Evolutionary conservation across 441 rosid genomes (phyloP), one percentile per base, ranked within the genome.

Genomic region (Populus tomentosa): DNA sequence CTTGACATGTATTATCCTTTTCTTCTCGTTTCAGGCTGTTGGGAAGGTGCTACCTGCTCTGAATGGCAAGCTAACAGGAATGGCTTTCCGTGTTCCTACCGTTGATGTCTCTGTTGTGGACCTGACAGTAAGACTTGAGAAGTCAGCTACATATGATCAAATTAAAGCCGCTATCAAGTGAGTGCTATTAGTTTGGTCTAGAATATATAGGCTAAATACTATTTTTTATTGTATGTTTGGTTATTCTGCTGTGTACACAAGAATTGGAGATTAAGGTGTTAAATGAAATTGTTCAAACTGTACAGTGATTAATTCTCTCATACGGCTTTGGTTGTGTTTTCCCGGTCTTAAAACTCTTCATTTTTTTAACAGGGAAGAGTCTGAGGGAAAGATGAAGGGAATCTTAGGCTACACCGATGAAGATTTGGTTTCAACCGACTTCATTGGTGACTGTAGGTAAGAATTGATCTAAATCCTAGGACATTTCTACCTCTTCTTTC

Each of bases 81-180:
- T 89, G 97, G 86, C 93, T 18, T 93, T 93, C 89, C 96, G 94
- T 77, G 94, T 93, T 16, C 97, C 96, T 35, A 93, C 97, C 2
- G 88, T 90, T 73, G 93, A 93, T 83, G 97, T 93, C 35, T 93
- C 96, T 6, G 96, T 93, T 53, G 97, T 93, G 59, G 94, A 93
- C 76, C 97, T 93, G 26, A 93, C 97, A 0, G 93, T 91, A 38
- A 88, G 96, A 71, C 90, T 90, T 0, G 93, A 89, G 87, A 91
- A 93, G 84, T 71, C 76, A 13, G 94, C 97, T 7, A 68, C 88
- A 40, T 92, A 91, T 14, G 94, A 87, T 0, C 84, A 89, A 10
- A 88, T 93, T 74, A 93, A 91, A 70, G 86, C 88, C 81, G 97
- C 92, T 42, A 83, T 89, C 85, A 93, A 90, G 96, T 91, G 85